phyloP scores from a whole-genome alignment of 2,329 filamentous ascomycete species.

The Achaetomium macrosporum region DNA sequence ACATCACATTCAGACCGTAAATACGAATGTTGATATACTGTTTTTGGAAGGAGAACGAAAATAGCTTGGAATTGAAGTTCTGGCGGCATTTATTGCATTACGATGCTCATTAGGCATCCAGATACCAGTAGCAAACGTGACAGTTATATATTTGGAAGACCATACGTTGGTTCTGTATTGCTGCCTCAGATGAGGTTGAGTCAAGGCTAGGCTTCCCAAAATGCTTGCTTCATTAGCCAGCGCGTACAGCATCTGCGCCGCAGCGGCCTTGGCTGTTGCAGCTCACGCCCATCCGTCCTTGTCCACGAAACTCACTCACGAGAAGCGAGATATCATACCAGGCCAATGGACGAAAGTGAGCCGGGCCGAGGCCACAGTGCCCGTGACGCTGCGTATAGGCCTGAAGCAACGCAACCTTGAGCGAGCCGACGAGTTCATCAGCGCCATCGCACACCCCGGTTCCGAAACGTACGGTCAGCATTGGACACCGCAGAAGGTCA shows the following conservation, averaged over 20 bases:
- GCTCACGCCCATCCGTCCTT: background rate
- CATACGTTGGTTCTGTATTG: too few relatives aligned
- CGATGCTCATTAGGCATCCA: too few relatives aligned
- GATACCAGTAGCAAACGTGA: too few relatives aligned
- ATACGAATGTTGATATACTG: too few relatives aligned
- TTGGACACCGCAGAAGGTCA: background rate
- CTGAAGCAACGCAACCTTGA: conserved; percentile 5
- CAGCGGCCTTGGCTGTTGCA: background rate
- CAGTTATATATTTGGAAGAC: too few relatives aligned
- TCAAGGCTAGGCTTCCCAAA: background rate
- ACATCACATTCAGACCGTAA: too few relatives aligned
- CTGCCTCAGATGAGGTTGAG: too few relatives aligned
- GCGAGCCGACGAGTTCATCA: conserved; percentile 1
- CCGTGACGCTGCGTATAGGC: conserved; percentile 2
- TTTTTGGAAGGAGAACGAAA: too few relatives aligned
- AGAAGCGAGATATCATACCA: background rate
- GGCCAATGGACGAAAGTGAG: conserved; percentile 2
- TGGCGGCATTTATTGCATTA: too few relatives aligned
- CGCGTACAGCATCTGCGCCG: background rate
- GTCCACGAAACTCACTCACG: background rate
- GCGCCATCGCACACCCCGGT: conserved; percentile 1
- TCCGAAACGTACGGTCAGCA: conserved; percentile 5
- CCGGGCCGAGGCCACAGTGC: background rate
- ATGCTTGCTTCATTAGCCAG: background rate
- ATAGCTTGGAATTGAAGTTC: too few relatives aligned